Conservation (phyloP, 2,329 filamentous ascomycete species). For the Domatiomyces catenatus region DNA sequence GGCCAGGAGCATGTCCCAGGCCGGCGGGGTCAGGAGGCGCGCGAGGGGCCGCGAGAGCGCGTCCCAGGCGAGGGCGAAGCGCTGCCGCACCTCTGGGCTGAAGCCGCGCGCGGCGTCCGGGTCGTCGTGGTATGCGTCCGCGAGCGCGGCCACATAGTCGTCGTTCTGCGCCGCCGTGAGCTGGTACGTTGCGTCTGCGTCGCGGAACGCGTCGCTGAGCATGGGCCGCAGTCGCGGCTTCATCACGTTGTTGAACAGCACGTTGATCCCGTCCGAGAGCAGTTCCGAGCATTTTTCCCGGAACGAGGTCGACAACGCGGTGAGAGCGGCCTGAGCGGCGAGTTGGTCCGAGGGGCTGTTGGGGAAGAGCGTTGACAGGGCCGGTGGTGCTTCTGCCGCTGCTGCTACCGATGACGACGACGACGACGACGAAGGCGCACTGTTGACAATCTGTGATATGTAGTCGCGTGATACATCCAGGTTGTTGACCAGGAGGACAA, state of each 20-base stretch:
- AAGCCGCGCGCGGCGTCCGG: conserved; percentile 17
- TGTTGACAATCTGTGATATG: conserved; percentile 65
- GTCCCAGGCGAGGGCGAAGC: conserved; percentile 77
- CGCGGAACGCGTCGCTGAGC: conserved; percentile 75
- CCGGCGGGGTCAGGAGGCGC: conserved; percentile 63
- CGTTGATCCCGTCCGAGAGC: conserved; percentile 66
- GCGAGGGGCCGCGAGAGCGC: conserved; percentile 70
- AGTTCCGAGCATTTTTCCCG: conserved; percentile 65
- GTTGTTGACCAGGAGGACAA: conserved; percentile 89
- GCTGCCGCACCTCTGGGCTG: conserved; percentile 54
- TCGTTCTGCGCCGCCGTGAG: conserved; percentile 32
- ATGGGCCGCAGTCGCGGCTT: conserved; percentile 73
- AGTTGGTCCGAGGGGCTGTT: conserved; percentile 59
- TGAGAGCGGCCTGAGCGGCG: conserved; percentile 48
- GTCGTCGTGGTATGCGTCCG: conserved; percentile 18
- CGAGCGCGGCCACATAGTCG: conserved; percentile 16
- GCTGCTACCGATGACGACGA: no score
- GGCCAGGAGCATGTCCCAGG: conserved; percentile 61
- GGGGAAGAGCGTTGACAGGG: conserved; percentile 44
- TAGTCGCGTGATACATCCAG: conserved; percentile 88
- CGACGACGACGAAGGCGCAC: conserved; percentile 37
- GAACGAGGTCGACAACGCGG: conserved; percentile 54
- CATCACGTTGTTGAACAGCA: conserved; percentile 75
- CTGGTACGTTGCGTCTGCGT: conserved; percentile 58
- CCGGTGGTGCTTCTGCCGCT: conserved; percentile 24